Evolutionary conservation across 192 early-diverging fungal genomes (phyloP).

Genomic region (Coemansia javaensis): DNA sequence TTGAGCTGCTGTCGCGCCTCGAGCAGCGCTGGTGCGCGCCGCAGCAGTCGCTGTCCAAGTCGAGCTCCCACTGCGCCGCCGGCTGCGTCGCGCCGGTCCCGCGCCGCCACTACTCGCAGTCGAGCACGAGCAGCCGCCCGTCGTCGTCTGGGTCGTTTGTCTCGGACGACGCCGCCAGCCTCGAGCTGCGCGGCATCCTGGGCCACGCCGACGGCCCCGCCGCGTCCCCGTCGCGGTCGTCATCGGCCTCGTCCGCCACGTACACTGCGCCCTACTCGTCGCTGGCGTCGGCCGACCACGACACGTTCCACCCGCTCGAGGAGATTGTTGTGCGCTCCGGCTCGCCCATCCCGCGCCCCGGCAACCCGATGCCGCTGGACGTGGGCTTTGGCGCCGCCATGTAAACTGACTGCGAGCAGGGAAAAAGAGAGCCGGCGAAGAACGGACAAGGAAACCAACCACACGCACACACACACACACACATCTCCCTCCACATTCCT

Average conservation of each 20-base stretch:
- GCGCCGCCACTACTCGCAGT: slow-evolving; percentile 8
- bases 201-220: slow-evolving; percentile 9
- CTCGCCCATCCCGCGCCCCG: slow-evolving; percentile 37
- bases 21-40: slow-evolving; percentile 45
- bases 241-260: slow-evolving; percentile 20
- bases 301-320: slow-evolving; percentile 30
- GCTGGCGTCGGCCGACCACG: slow-evolving; percentile 4
- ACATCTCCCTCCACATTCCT: too few species aligned
- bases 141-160: slow-evolving; percentile 22
- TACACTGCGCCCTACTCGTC: neutral
- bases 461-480: too few species aligned
- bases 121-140: slow-evolving; percentile 9
- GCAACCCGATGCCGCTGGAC: slow-evolving; percentile 42
- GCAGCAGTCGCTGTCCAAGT: slow-evolving; percentile 4
- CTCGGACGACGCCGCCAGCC: slow-evolving; percentile 35
- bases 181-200: slow-evolving; percentile 45
- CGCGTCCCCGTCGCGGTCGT: slow-evolving; percentile 17
- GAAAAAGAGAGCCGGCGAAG: neutral
- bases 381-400: slow-evolving; percentile 28
- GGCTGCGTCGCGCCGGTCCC: slow-evolving; percentile 41
- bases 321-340: slow-evolving; percentile 32
- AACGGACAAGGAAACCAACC: too few species aligned
- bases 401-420: slow-evolving; percentile 7
- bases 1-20: slow-evolving; percentile 33
- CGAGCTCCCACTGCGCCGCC: slow-evolving; percentile 13